Evolutionary conservation across 768 basidiomycete genomes (phyloP).

Genomic region (Lentinula sp.): DNA sequence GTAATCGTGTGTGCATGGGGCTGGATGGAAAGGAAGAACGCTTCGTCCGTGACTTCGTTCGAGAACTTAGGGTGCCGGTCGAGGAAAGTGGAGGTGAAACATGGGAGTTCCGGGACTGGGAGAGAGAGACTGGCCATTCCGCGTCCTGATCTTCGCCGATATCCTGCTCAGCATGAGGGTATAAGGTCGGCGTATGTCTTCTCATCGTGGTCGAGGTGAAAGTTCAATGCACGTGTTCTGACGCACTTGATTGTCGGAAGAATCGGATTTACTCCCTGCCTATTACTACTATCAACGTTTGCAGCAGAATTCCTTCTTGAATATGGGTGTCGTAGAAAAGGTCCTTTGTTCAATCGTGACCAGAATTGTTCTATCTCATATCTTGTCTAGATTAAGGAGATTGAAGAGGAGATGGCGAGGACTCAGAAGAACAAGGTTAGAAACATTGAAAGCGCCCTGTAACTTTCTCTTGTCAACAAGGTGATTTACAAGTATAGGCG

Average conservation of each 20-base stretch:
- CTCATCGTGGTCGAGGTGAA: constrained; percentile 25
- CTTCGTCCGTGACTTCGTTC: constrained; percentile 2
- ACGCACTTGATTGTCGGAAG: background rate
- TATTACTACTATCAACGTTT: background rate
- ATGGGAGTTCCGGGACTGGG: constrained; percentile 25
- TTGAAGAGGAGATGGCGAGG: constrained; percentile 70
- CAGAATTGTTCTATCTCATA: background rate
- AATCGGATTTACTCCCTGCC: background rate
- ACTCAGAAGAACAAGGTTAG: constrained; percentile 94
- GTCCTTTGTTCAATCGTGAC: constrained; percentile 22
- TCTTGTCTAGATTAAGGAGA: constrained; percentile 76
- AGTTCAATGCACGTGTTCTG: background rate
- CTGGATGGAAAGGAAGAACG: background rate
- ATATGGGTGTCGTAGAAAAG: constrained; percentile 95
- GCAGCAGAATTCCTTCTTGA: background rate
- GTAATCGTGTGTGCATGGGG: constrained; percentile 8
- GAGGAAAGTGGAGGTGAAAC: constrained; percentile 21
- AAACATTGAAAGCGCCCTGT: background rate
- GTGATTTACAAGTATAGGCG: constrained; percentile 45
- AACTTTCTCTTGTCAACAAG: constrained; percentile 6
- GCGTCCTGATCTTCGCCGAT: constrained; percentile 45
- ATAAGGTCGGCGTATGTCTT: constrained; percentile 64
- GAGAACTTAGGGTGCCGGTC: constrained; percentile 13
- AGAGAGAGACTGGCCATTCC: constrained; percentile 33
- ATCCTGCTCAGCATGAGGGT: constrained; percentile 56